Evolutionary conservation across 495 filamentous ascomycete species (phyloP), one percentile per base, ranked within the genome.

Genomic region (Trypethelium eluteriae): DNA sequence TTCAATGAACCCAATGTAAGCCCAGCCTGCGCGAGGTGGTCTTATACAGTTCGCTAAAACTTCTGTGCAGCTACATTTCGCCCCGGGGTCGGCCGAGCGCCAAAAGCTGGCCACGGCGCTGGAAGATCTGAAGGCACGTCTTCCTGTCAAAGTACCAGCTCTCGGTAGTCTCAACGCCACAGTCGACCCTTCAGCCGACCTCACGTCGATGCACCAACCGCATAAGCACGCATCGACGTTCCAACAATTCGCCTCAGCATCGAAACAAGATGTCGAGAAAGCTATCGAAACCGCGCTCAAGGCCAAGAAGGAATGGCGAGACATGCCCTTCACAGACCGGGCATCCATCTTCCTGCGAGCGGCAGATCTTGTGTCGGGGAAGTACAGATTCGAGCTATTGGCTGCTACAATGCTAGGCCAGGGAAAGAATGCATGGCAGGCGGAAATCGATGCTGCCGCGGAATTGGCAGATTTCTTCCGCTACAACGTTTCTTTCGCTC

Each of bases 391-490:
- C 73, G 87, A 92, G 67, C 78, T 94, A 57, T 91, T 94, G 88
- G 89, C 90, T 16, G 83, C 89, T 59, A 94, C 90, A 11, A 92
- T 94, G 82, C 81, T 92, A 35, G 90, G 90, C 38, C 90, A 94
- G 76, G 90, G 90, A 68, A 94, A 94, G 82, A 94, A 93, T 76
- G 88, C 88, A 47, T 94, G 89, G 89, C 90, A 94, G 76, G 90
- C 90, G 36, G 90, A 94, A 82, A 92, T 94, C 69, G 90, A 94
- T 75, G 85, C 91, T 38, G 90, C 90, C 4, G 91, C 91, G 3
- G 91, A 95, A 79, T 78, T 93, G 49, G 83, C 81, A 67, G 90
- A 94, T 75, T 94, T 94, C 79, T 82, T 93, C 71, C 83, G 89
- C 67, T 82, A 95, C 79, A 92, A 90, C 70, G 91, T 94, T 46